These are phyloP conservation scores for Scheffersomyces segobiensis DNA, from an alignment of 1,139 yeast genomes.

Conservation along the genomic window DNA sequence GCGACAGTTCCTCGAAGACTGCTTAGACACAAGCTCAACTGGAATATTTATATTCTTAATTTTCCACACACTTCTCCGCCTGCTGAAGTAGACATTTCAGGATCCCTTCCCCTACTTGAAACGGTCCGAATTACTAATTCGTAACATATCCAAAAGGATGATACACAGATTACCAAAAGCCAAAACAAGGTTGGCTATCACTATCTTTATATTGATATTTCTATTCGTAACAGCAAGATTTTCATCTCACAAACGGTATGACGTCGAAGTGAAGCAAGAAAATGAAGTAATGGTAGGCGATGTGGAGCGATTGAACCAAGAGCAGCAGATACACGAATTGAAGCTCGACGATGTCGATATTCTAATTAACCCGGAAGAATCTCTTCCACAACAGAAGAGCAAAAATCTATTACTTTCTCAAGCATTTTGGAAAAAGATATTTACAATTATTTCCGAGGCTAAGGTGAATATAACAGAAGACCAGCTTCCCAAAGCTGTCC, in stretches of 20 bases:
- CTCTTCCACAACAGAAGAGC: no score
- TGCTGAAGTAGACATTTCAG: no score
- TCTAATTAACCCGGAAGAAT: neutral
- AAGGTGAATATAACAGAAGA: constrained; percentile 9
- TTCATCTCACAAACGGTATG: neutral
- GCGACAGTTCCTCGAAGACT: no score
- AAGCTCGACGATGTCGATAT: neutral
- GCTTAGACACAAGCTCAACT: no score
- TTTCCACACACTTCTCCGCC: no score
- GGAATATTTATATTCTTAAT: no score
- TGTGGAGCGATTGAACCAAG: neutral
- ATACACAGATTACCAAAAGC: neutral
- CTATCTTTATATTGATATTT: neutral
- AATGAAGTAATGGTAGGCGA: neutral
- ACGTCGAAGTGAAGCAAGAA: neutral
- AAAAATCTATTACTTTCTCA: no score
- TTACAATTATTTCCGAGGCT: constrained; percentile 13
- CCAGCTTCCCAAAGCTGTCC: constrained; percentile 20
- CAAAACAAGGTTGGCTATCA: neutral
- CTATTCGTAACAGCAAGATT: neutral
- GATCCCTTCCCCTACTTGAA: no score
- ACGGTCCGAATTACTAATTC: no score
- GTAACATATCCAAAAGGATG: neutral
- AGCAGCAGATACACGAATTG: neutral
- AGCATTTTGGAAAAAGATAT: constrained; percentile 18